A percentile compares a stretch with the other conserved stretches of the same genome.
These are phyloP conservation scores for Pilasporangium apinafurcum DNA, from an alignment of 352 stramenopile species.

Conservation along the genomic window DNA sequence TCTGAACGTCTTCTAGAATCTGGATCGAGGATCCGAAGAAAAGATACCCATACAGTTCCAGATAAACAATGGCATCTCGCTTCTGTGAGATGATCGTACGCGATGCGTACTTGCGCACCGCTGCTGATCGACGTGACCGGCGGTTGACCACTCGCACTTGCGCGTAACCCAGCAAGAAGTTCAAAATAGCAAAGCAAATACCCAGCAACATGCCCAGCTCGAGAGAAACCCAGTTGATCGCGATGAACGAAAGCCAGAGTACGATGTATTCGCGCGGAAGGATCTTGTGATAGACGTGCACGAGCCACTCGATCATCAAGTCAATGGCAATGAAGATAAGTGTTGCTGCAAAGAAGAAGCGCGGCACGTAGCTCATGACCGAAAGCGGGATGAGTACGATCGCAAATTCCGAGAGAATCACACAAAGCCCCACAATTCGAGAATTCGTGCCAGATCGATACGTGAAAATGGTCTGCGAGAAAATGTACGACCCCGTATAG, in stretches of 20 bases:
- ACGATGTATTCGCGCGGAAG: conserved; percentile 90
- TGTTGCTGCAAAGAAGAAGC: conserved; percentile 96
- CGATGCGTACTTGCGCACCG: conserved; percentile 60
- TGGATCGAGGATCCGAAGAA: conserved; percentile 85
- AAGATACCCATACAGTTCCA: conserved; percentile 80
- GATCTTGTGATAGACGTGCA: conserved; percentile 80
- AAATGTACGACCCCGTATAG: conserved; percentile 99
- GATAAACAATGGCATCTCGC: conserved; percentile 63
- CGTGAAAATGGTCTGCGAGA: conserved; percentile 98
- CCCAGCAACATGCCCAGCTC: conserved; percentile 94
- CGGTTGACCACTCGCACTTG: conserved; percentile 67
- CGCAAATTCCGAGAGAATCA: conserved; percentile 85
- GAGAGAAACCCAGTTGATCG: conserved; percentile 94
- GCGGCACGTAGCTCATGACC: conserved; percentile 93
- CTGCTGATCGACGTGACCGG: conserved; percentile 44
- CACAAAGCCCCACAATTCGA: conserved; percentile 86
- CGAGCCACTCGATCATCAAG: conserved; percentile 96
- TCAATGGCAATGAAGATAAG: conserved; percentile 97
- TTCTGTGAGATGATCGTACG: conserved; percentile 58
- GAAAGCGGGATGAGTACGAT: conserved; percentile 89
- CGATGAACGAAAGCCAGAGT: conserved; percentile 89
- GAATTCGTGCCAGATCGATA: conserved; percentile 90
- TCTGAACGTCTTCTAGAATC: conserved; percentile 77
- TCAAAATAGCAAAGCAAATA: conserved; percentile 84
- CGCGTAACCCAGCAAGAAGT: conserved; percentile 79